A percentile compares a stretch with the other conserved stretches of the same genome.
phyloP scores from a whole-genome alignment of 257 asterid genomes.

The Petunia secreta region DNA sequence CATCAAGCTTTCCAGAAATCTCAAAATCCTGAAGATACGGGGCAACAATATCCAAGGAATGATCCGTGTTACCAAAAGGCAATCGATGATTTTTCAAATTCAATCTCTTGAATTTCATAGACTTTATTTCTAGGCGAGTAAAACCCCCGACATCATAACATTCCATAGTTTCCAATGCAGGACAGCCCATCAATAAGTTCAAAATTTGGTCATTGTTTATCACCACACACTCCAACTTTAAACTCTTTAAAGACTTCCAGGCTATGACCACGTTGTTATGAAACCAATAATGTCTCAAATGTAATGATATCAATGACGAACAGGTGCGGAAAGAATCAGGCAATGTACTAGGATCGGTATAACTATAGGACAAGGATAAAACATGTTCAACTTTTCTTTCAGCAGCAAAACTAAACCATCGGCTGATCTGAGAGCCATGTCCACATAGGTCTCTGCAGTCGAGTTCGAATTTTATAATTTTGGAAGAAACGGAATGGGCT shows the following conservation, averaged over 20 bases:
- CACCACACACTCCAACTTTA: neutral
- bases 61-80: neutral
- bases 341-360: neutral
- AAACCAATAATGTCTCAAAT: neutral
- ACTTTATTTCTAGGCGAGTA: neutral
- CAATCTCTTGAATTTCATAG: neutral
- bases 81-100: neutral
- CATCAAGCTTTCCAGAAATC: neutral
- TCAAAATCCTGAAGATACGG: neutral
- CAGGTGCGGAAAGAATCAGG: neutral
- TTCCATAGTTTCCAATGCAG: neutral
- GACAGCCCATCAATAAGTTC: neutral
- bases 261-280: neutral
- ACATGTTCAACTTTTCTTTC: neutral
- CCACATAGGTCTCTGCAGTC: neutral
- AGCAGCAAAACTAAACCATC: neutral
- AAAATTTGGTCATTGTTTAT: neutral
- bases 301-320: neutral
- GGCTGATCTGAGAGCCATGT: neutral
- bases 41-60: neutral
- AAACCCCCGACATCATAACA: neutral
- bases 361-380: neutral
- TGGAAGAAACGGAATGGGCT: neutral
- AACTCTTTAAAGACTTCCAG: neutral
- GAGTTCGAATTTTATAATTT: neutral